phyloP scores from a whole-genome alignment of 345 rosid species.

The Reutealis trisperma region DNA sequence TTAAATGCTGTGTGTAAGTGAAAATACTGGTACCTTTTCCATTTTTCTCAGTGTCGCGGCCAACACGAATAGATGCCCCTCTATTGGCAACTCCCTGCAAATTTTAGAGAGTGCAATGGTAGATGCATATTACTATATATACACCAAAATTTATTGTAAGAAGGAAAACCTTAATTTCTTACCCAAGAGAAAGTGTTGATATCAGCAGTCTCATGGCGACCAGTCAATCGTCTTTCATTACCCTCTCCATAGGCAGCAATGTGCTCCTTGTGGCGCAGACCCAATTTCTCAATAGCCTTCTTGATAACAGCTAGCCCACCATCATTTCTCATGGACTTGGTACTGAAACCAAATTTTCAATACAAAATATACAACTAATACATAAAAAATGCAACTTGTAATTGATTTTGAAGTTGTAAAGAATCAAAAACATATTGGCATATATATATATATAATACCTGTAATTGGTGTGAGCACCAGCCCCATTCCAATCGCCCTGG shows the following conservation, averaged over 20 bases:
- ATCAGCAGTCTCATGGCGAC: slow-evolving; percentile 81
- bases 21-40: slow-evolving; percentile 40
- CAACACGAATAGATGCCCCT: slow-evolving; percentile 81
- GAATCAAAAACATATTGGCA: too few relatives aligned
- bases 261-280: slow-evolving; percentile 72
- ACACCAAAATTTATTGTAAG: too few relatives aligned
- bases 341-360: slow-evolving; percentile 34
- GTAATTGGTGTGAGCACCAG: slow-evolving; percentile 93
- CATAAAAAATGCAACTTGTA: too few relatives aligned
- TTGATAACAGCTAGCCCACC: slow-evolving; percentile 65
- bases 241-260: slow-evolving; percentile 82
- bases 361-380: too few relatives aligned
- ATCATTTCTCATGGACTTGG: slow-evolving; percentile 78
- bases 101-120: background rate
- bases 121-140: background rate
- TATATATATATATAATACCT: slow-evolving; percentile 35
- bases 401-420: too few relatives aligned
- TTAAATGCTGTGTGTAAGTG: too few relatives aligned
- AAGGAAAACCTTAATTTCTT: background rate
- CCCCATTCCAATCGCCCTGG: slow-evolving; percentile 95
- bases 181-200: slow-evolving; percentile 80
- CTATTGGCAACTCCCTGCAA: slow-evolving; percentile 78
- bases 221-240: slow-evolving; percentile 76
- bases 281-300: slow-evolving; percentile 75
- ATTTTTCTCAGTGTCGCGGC: slow-evolving; percentile 69